Evolutionary conservation across 768 basidiomycete species (phyloP), one percentile per base, ranked within the genome.

Genomic region (Tylopilus vinaceipallidus): DNA sequence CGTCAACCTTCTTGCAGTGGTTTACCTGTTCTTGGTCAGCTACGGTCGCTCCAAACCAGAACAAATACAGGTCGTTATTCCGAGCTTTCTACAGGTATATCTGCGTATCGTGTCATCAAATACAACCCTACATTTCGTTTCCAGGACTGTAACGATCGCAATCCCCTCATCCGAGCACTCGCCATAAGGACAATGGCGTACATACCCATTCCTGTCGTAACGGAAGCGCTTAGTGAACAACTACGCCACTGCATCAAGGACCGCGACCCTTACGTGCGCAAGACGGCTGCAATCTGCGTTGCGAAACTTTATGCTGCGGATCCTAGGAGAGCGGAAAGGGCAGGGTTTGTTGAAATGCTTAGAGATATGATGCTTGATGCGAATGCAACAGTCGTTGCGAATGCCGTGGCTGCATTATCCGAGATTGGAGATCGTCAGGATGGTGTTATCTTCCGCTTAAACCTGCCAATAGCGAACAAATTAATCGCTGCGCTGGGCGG

Each of bases 111-210:
- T 13, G 19, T 37, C 22, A 35, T 54, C 24, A 52, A 47, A 10
- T 29, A 11, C 56, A 39, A n/a, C 33, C 55, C 62, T 24, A 64
- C 48, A 27, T 43, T 17, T 44, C 30, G 23, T 41, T 49, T 27
- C 36, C 59, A 98, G 95, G 95, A 98, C 66, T 97, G 93, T 60
- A 88, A 85, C 60, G 95, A 98, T 65, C 83, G 90, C 39, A 98
- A 98, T 66, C 95, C 97, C 11, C 84, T 99, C 41, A 93, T 99
- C 49, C 89, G 97, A 30, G 97, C 95, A 14, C 77, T 99, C 39
- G 94, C 97, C 17, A 95, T 99, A 60, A 90, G 97, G 36, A 99
- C 97, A 12, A 98, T 99, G 95, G 95, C 97, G 7, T 98, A 97
- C 64, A 98, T 99, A 60, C 92, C 94, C 30, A 86, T 97, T 20